Base-by-base conservation (phyloP, 495 filamentous ascomycete species). In the Penicillium manginii region DNA sequence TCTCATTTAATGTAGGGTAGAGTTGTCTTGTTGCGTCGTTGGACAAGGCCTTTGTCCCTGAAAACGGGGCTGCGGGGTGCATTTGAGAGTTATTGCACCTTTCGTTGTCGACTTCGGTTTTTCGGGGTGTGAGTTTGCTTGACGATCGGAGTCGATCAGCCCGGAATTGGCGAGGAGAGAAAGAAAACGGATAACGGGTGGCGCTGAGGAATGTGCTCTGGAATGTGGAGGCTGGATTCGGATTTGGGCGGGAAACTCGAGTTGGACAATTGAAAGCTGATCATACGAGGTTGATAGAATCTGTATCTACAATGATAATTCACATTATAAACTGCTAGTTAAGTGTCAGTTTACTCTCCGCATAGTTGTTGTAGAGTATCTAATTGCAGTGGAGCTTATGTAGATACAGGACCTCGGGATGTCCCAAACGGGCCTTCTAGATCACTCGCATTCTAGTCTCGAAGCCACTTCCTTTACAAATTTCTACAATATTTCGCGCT, bases 211-310 rank as follows among this genome's bases (percentile, higher is more conserved):
- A 63, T 63, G 61, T 48, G 45, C 23, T 21, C 29, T 51, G 55
- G 60, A 62, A 62, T 62, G 54, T 58, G 60, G 46, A 48, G 48
- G 26, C 55, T 52, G 59, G 49, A 57, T 58, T 29, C 10, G 50
- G 54, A 35, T 47, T 37, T n/a, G 35, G 35, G 40, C 12, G 39
- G 39, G n/a, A 18, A 18, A 9, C 17, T 39, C 35, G 15, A 39
- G 4, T n/a, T 7, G 35, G 26, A 29, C 6, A 29, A 29, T 8
- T 8, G 3, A 29, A 29, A 29, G 26, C 9, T 29, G 26, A 29
- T 29, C 26, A 29, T 5, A 29, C 26, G 6, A 29, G 23, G 23
- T 37, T 37, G 7, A 11, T 39, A 37, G 35, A 0, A 29, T 39
- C 11, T n/a, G n/a, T n/a, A n/a, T n/a, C n/a, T n/a, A n/a, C n/a